Conservation (phyloP, 2,329 filamentous ascomycete genomes). For the Podosphaera fusca region DNA sequence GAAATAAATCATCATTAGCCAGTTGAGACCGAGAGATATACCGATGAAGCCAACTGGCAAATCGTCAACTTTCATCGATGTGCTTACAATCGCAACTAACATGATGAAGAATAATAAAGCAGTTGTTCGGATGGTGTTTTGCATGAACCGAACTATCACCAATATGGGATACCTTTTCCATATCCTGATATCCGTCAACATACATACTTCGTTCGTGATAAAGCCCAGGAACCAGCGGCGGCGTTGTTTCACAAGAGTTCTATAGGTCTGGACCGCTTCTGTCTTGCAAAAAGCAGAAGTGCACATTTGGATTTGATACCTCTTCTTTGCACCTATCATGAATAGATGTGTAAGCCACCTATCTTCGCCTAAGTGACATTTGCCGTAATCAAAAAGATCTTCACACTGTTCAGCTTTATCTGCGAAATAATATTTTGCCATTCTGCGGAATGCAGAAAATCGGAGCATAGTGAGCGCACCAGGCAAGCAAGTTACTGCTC, state of each 20-base stretch:
- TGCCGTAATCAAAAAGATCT: conserved; percentile 89
- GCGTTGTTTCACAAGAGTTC: conserved; percentile 74
- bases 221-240: conserved; percentile 93
- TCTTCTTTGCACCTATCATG: conserved; percentile 87
- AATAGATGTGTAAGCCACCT: conserved; percentile 94
- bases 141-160: conserved; percentile 71
- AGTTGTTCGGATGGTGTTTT: conserved; percentile 89
- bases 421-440: conserved; percentile 97
- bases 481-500: conserved; percentile 81
- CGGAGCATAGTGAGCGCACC: conserved; percentile 89
- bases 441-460: conserved; percentile 84
- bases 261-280: conserved; percentile 76
- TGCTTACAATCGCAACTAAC: conserved; percentile 66
- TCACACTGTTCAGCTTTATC: conserved; percentile 91
- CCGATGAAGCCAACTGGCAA: conserved; percentile 85
- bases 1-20: conserved; percentile 91
- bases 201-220: conserved; percentile 93
- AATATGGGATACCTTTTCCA: conserved; percentile 83
- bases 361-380: conserved; percentile 87
- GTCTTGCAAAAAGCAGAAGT: conserved; percentile 97
- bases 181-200: conserved; percentile 82
- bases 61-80: conserved; percentile 52
- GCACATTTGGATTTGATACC: conserved; percentile 94
- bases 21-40: conserved; percentile 80
- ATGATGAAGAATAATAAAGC: conserved; percentile 87